phyloP scores from a whole-genome alignment of 148 eudicot genomes.

The Cornus suecica region DNA sequence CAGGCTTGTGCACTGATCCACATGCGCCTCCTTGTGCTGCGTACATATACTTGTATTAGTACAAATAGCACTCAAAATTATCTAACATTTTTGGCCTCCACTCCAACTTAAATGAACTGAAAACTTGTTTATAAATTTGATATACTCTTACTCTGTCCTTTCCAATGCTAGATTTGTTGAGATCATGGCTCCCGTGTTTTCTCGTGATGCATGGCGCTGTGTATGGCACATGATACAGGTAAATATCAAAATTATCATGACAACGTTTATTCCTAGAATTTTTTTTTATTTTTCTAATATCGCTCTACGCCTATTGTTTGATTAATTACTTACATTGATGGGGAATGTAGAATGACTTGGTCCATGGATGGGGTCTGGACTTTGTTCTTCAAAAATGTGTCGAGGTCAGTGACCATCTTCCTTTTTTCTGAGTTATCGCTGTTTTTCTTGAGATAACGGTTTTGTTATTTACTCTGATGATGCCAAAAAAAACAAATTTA shows the following conservation, averaged over 20 bases:
- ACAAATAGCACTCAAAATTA: no score
- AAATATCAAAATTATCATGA: not conserved
- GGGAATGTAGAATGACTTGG: conserved; percentile 76
- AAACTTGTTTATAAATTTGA: no score
- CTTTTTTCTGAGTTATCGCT: not conserved
- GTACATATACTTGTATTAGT: conserved; percentile 31
- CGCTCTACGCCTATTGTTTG: not conserved
- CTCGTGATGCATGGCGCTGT: conserved; percentile 88
- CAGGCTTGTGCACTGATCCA: conserved; percentile 68
- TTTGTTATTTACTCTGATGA: not conserved
- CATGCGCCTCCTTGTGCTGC: conserved; percentile 84
- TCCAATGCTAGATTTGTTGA: conserved; percentile 67
- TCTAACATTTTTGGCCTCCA: no score
- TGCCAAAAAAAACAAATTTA: not conserved
- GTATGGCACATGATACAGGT: conserved; percentile 96
- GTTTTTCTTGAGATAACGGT: no score
- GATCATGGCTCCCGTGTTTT: conserved; percentile 98
- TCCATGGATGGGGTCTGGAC: conserved; percentile 99
- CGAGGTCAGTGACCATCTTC: conserved; percentile 47
- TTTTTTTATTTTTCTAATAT: not conserved
- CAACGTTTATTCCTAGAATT: not conserved
- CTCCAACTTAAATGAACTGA: no score
- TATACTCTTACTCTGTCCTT: not conserved
- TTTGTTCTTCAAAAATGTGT: conserved; percentile 76
- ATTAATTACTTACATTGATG: not conserved